Base-by-base conservation (phyloP, 306 rosid species). In the Dryas drummondii region DNA sequence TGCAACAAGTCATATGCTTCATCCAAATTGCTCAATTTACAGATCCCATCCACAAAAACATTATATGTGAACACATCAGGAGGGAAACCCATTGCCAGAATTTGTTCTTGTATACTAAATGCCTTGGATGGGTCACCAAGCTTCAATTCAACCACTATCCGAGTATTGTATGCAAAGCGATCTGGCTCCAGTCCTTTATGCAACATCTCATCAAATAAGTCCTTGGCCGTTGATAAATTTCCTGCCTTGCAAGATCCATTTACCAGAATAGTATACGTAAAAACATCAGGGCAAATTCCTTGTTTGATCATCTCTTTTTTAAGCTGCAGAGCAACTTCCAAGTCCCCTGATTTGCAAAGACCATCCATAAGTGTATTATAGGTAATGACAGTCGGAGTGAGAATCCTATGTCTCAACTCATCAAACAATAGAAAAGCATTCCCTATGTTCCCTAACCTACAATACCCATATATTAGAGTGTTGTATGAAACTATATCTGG, bases 341-440 rank as follows among this genome's bases (percentile, higher is more conserved):
- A 76, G 72, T 90, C 59, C 80, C 98, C 98, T 72, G 80, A 66
- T 62, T 88, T 81, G 80, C 92, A 88, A 77, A 83, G 81, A 59
- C 96, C 94, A 66, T 90, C 88, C 26, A 90, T 84, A 79, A 92
- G 96, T 3, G 88, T 86, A 79, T 92, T 92, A 79, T 87, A 92
- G 5, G 98, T 92, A 65, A 88, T 72, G 16, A 84, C 80, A 55
- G 83, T 83, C 22, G 98, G 89, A 19, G 66, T 57, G 16, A 90
- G 83, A 49, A 82, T 76, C 72, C 67, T 83, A 50, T 71, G 37
- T 63, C 59, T 74, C 56, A 87, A 84, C 83, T 92, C 91, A 44
- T 63, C 79, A 77, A 88, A 82, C 74, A 92, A 67, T 32, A 78
- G 82, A 83, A 90, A 86, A 57, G 94, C 94, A 71, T 86, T 86